Conservation (phyloP, 371 early-diverging fungal genomes). For the Lichtheimia ramosa region DNA sequence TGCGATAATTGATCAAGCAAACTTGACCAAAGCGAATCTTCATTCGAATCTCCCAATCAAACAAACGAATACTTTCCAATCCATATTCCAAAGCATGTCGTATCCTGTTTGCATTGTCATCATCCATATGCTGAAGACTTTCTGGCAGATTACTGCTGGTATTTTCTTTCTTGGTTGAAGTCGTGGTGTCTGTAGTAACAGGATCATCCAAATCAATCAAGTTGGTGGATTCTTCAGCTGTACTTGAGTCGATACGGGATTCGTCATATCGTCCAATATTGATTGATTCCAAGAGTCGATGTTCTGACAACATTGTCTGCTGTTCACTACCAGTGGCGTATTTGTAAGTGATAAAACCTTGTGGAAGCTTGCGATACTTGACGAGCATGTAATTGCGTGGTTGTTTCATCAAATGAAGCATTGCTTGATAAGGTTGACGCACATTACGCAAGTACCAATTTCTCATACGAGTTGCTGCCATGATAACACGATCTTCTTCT, state of each 20-base stretch:
- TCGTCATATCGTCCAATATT: slow-evolving; percentile 15
- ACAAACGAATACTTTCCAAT: slow-evolving; percentile 39
- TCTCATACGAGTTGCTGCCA: slow-evolving; percentile 32
- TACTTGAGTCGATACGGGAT: not conserved
- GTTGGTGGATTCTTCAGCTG: not conserved
- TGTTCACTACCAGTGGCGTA: slow-evolving; percentile 12
- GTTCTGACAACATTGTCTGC: slow-evolving; percentile 11
- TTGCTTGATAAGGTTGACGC: slow-evolving; percentile 15
- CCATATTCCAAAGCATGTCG: slow-evolving; percentile 20
- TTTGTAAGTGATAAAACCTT: slow-evolving; percentile 17
- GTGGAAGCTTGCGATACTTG: slow-evolving; percentile 20
- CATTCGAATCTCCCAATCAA: slow-evolving; percentile 41
- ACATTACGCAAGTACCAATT: slow-evolving; percentile 37
- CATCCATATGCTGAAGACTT: slow-evolving; percentile 10
- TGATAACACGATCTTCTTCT: slow-evolving; percentile 16
- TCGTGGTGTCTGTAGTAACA: not conserved
- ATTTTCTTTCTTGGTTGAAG: not conserved
- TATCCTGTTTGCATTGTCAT: slow-evolving; percentile 21
- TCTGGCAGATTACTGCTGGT: slow-evolving; percentile 14
- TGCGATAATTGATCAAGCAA: slow-evolving; percentile 16
- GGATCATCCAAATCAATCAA: slow-evolving; percentile 27
- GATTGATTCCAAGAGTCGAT: slow-evolving; percentile 26
- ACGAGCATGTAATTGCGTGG: slow-evolving; percentile 21
- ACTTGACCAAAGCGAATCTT: slow-evolving; percentile 44
- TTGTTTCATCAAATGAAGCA: slow-evolving; percentile 26